Conservation (phyloP, 192 early-diverging fungal genomes). For the Rhizoclosmatium sp. region DNA sequence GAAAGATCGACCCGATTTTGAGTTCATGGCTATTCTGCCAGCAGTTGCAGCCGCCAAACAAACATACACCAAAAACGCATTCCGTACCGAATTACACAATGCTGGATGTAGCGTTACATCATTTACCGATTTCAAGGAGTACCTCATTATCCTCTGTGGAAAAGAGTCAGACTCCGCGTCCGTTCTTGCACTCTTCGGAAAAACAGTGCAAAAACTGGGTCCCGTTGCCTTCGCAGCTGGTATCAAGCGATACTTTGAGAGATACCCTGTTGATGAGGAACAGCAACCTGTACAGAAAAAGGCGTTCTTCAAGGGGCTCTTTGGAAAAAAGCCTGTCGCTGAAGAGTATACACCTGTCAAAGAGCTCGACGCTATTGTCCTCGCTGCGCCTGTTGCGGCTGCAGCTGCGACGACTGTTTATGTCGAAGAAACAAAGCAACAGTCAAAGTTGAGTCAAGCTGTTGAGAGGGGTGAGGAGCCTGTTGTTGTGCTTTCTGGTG, state of each 20-base stretch:
- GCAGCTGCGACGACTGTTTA: too few relatives aligned
- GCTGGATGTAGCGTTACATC: background rate
- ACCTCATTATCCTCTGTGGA: slow-evolving; percentile 15
- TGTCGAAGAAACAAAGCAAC: background rate
- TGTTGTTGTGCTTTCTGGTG: background rate
- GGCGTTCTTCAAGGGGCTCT: too few relatives aligned
- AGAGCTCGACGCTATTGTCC: too few relatives aligned
- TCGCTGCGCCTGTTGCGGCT: too few relatives aligned
- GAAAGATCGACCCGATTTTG: background rate
- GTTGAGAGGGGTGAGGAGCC: background rate
- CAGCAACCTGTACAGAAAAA: too few relatives aligned
- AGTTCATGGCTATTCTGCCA: background rate
- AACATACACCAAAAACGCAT: background rate
- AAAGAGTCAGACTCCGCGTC: background rate
- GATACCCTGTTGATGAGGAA: too few relatives aligned
- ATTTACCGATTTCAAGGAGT: background rate
- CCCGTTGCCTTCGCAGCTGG: background rate
- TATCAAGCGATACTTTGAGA: too few relatives aligned
- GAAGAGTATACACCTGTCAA: too few relatives aligned
- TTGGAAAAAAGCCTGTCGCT: too few relatives aligned
- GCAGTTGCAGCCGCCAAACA: background rate
- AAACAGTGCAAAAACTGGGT: background rate
- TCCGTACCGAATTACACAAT: slow-evolving; percentile 14
- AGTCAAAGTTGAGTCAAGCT: background rate
- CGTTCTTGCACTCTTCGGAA: slow-evolving; percentile 1